These are phyloP conservation scores for Salix viminalis DNA, from an alignment of 345 rosid species.

Conservation along the genomic window DNA sequence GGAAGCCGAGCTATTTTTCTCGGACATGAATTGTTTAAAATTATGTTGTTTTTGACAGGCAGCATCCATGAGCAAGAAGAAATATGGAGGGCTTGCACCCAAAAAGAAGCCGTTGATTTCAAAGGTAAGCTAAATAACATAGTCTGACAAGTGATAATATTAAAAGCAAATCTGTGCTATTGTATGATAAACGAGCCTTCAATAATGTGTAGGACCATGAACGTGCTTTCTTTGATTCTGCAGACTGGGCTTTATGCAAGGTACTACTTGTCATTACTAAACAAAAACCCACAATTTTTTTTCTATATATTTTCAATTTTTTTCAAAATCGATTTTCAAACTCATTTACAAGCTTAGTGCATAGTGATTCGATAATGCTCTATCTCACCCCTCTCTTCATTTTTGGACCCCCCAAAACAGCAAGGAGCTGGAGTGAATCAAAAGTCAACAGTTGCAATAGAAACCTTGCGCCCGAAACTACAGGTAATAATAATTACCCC, in stretches of 20 bases:
- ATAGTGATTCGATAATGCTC: background rate
- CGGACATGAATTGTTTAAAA: background rate
- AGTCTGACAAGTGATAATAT: background rate
- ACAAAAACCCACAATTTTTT: background rate
- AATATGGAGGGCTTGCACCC: conserved; percentile 72
- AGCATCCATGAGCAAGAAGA: conserved; percentile 33
- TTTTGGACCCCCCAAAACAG: conserved; percentile 25
- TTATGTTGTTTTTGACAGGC: conserved; percentile 18
- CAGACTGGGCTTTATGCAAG: conserved; percentile 86
- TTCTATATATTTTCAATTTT: too few relatives aligned
- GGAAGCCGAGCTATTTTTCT: too few relatives aligned
- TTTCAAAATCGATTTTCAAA: too few relatives aligned
- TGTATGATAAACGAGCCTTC: background rate
- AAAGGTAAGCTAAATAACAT: conserved; percentile 30
- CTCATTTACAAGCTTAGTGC: too few relatives aligned
- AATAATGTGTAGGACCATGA: conserved; percentile 47
- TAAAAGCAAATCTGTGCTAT: background rate
- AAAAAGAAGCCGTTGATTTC: conserved; percentile 83
- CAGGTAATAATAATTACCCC: conserved; percentile 31
- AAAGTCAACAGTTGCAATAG: conserved; percentile 47
- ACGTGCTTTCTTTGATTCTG: conserved; percentile 91
- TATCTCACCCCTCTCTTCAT: background rate
- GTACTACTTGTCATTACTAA: conserved; percentile 22
- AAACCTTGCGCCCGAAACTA: conserved; percentile 65
- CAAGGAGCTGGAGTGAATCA: conserved; percentile 57